Evolutionary conservation across 306 rosid genomes (phyloP), one percentile per base, ranked within the genome.

Genomic region (Albizia julibrissin): DNA sequence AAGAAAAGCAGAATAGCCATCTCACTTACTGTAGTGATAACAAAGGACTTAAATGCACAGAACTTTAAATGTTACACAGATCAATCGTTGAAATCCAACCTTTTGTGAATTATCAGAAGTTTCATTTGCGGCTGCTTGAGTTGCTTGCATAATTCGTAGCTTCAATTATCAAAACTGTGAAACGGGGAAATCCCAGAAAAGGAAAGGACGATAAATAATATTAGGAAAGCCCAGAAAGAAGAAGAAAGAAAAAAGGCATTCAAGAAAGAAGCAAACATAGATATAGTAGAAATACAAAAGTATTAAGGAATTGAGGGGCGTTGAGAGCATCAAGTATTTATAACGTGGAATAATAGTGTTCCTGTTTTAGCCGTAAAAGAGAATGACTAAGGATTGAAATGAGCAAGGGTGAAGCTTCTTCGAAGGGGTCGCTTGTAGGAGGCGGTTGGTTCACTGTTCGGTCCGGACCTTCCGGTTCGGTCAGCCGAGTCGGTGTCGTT

Each of bases 131-230:
- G 80, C 3, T 47, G 84, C 59, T 33, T 71, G 87, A 87, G 86
- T 33, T 58, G 88, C 84, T 86, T 81, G 97, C 97, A 93, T 92
- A 74, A 26, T 56, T 69, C 76, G 74, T n/a, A 80, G 86, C 66
- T 71, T 14, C 80, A 82, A 42, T n/a, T 74, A 70, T 66, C 69
- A 69, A 5, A 74, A 50, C 46, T 33, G 42, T 16, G 70, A 84
- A 74, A 76, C 18, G 24, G 66, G 76, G 58, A 52, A 59, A 26
- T 44, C 74, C 26, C 49, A 69, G 19, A n/a, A 56, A 74, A 13
- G 1, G 8, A 50, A n/a, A 64, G 31, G 79, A 9, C 10, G 68
- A 29, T 9, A 19, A 13, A 33, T 29, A 54, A 22, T 6, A 71
- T 15, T 31, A 27, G 42, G 64, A 19, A 29, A 74, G 3, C 58